A percentile compares a stretch with the other conserved stretches of the same genome.
These are phyloP conservation scores for Hypericum perforatum DNA, from an alignment of 345 rosid genomes.

Conservation along the genomic window DNA sequence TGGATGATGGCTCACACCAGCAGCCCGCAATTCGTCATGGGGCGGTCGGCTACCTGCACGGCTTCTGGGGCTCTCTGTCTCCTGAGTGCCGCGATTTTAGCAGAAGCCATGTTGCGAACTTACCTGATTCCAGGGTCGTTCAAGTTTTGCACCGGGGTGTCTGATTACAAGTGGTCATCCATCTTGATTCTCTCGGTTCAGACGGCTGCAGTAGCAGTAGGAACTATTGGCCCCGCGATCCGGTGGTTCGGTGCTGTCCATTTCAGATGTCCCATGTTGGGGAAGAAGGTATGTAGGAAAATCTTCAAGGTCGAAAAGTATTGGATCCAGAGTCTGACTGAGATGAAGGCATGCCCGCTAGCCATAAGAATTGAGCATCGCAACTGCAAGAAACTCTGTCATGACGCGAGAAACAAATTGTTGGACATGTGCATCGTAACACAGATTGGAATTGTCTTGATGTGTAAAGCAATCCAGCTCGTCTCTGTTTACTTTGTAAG, in stretches of 20 bases:
- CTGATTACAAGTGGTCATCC: conserved; percentile 79
- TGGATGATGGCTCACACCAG: conserved; percentile 94
- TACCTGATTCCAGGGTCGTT: conserved; percentile 45
- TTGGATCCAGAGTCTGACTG: conserved; percentile 53
- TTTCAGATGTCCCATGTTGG: conserved; percentile 48
- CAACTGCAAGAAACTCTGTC: conserved; percentile 36
- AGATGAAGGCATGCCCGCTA: conserved; percentile 58
- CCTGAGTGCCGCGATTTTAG: conserved; percentile 42
- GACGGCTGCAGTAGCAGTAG: conserved; percentile 47
- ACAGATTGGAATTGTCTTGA: conserved; percentile 54
- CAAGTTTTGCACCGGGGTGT: conserved; percentile 54
- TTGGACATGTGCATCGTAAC: conserved; percentile 38
- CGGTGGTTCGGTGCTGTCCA: conserved; percentile 77
- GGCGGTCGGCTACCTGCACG: conserved; percentile 66
- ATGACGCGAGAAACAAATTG: conserved; percentile 21
- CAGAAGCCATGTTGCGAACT: conserved; percentile 55
- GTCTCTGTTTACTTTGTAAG: conserved; percentile 39
- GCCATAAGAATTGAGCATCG: conserved; percentile 24
- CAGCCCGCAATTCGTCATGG: conserved; percentile 78
- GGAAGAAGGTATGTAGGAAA: conserved; percentile 15
- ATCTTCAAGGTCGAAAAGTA: conserved; percentile 48
- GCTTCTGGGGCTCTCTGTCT: conserved; percentile 78
- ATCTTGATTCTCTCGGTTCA: conserved; percentile 43
- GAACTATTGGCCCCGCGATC: conserved; percentile 57
- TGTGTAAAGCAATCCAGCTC: conserved; percentile 49